Percentiles rank a stretch among this genome's conserved stretches.
phyloP scores from a whole-genome alignment of 257 asterid species.

The Misopates orontium region DNA sequence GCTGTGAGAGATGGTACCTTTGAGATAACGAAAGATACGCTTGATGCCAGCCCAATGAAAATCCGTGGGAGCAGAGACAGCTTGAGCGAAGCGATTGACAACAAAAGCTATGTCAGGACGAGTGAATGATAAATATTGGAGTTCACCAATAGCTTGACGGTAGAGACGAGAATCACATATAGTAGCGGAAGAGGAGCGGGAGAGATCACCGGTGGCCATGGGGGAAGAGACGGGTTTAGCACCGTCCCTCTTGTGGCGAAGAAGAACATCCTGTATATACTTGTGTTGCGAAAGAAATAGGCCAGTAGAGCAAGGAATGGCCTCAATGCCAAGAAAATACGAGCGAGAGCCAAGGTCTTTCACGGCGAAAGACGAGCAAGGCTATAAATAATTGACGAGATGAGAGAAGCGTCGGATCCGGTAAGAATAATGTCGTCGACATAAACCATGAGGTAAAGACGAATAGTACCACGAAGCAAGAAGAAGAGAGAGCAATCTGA shows the following conservation, averaged over 20 bases:
- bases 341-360: not conserved
- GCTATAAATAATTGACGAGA: not conserved
- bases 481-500: not conserved
- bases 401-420: not conserved
- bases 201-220: not conserved
- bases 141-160: not conserved
- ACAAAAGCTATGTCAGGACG: not conserved
- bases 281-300: not conserved
- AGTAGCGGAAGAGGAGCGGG: not conserved
- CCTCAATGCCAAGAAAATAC: constrained; percentile 4
- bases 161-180: not conserved
- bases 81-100: not conserved
- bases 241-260: not conserved
- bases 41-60: not conserved
- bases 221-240: not conserved
- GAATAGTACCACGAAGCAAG: not conserved
- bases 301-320: not conserved
- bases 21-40: not conserved
- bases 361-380: too few relatives aligned
- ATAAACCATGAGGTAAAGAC: not conserved
- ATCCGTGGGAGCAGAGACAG: not conserved
- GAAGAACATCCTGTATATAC: constrained; percentile 1
- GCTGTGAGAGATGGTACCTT: too few relatives aligned
- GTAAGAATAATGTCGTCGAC: constrained; percentile 12
- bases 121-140: not conserved